A percentile compares a stretch with the other conserved stretches of the same genome.
Conservation (phyloP, 2,329 filamentous ascomycete species). For the Exophiala sideris region DNA sequence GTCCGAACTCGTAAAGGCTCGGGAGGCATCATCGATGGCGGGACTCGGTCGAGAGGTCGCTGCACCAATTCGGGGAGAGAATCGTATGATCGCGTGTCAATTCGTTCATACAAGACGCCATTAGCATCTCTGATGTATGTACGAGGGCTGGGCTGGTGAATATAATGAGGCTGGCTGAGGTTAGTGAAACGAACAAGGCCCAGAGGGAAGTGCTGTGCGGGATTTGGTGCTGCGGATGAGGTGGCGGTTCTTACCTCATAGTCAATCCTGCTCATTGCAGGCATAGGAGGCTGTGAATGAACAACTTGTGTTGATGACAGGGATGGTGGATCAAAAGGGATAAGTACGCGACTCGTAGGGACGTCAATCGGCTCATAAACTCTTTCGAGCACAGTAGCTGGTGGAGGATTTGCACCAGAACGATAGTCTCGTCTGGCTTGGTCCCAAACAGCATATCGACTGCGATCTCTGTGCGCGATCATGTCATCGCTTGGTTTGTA, state of each 20-base stretch:
- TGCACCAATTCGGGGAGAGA: background rate
- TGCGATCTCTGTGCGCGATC: conserved; percentile 44
- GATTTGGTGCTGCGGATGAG: background rate
- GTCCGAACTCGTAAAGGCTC: conserved; percentile 7
- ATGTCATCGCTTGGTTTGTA: conserved; percentile 30
- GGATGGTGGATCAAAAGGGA: conserved; percentile 16
- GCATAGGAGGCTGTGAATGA: conserved; percentile 4
- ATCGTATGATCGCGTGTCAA: conserved; percentile 10
- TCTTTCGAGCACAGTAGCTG: conserved; percentile 16
- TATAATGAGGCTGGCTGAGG: conserved; percentile 12
- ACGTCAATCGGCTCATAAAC: conserved; percentile 17
- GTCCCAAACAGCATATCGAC: conserved; percentile 47
- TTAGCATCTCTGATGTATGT: conserved; percentile 21
- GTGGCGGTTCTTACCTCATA: conserved; percentile 18
- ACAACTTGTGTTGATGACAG: conserved; percentile 4
- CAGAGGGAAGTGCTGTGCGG: background rate
- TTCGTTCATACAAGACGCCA: conserved; percentile 23
- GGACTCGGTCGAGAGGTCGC: conserved; percentile 10
- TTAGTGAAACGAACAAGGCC: conserved; percentile 2
- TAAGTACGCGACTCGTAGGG: conserved; percentile 13
- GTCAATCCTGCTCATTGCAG: conserved; percentile 8
- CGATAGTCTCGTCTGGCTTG: conserved; percentile 37
- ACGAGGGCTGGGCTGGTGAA: conserved; percentile 18
- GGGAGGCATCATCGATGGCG: background rate
- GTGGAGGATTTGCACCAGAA: conserved; percentile 9